A percentile compares a stretch with the other conserved stretches of the same genome.
Conservation (phyloP, 1,284 basidiomycete species). For the Phylloporus sp. region DNA sequence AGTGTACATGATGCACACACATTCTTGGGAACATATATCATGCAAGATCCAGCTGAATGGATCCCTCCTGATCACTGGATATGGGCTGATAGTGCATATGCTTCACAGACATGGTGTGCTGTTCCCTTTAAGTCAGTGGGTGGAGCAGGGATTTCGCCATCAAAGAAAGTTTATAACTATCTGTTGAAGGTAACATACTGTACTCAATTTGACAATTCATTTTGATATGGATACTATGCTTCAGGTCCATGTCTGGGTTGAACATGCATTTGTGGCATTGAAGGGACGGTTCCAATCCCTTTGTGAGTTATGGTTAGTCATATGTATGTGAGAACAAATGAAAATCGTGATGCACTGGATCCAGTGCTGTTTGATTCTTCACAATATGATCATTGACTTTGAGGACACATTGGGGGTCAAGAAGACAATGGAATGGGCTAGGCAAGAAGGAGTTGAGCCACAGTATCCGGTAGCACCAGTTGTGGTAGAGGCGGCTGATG, state of each 20-base stretch:
- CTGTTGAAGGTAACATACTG: neutral
- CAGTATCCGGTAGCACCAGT: too few relatives aligned
- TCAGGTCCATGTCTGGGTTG: neutral
- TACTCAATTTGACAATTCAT: too few relatives aligned
- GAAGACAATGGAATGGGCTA: neutral
- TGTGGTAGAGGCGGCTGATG: too few relatives aligned
- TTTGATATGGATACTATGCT: too few relatives aligned
- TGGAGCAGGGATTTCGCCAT: neutral
- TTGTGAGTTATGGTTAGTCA: neutral
- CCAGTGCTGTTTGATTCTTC: neutral
- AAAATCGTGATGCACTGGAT: neutral
- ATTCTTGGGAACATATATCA: neutral
- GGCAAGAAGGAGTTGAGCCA: too few relatives aligned
- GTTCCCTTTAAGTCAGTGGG: neutral
- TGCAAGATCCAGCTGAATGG: neutral
- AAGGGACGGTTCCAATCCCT: neutral
- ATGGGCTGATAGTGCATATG: neutral
- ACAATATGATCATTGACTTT: neutral
- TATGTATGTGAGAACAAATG: neutral
- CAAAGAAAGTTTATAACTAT: neutral
- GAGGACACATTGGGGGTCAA: neutral
- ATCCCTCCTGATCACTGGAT: neutral
- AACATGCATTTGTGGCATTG: neutral
- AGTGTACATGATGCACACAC: conserved; percentile 1
- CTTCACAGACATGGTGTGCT: neutral